A percentile compares a stretch with the other conserved stretches of the same genome.
Evolutionary conservation across 108 stramenopile species (phyloP).

Genomic region (Cyclotella baltica): DNA sequence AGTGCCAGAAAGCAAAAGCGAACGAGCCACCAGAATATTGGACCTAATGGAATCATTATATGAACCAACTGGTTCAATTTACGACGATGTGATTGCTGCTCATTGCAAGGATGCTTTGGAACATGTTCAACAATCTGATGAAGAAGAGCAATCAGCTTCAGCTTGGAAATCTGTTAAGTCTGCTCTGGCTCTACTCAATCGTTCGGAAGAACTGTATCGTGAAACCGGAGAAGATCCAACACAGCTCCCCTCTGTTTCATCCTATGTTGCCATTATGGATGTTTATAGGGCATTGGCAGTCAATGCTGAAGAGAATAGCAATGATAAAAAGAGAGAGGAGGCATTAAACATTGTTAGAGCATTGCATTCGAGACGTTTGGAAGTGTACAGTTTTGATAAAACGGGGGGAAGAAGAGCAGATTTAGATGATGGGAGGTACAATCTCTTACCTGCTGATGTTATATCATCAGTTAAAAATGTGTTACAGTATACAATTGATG

Average conservation of each 20-base stretch:
- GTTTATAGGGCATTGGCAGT: conserved; percentile 45
- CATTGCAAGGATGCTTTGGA: conserved; percentile 37
- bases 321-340: conserved; percentile 39
- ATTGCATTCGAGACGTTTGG: conserved; percentile 23
- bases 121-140: conserved; percentile 2
- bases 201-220: conserved; percentile 44
- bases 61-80: conserved; percentile 25
- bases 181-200: conserved; percentile 33
- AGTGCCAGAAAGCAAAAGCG: conserved; percentile 11
- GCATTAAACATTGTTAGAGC: conserved; percentile 35
- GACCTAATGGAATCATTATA: conserved; percentile 45
- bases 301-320: not conserved
- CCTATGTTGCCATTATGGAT: conserved; percentile 46
- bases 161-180: conserved; percentile 44
- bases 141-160: not conserved
- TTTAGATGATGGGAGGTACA: not conserved
- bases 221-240: conserved; percentile 30
- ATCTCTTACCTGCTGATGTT: conserved; percentile 20
- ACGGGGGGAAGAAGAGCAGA: not conserved
- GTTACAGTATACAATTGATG: conserved; percentile 29
- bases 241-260: conserved; percentile 33
- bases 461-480: conserved; percentile 30
- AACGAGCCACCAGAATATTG: conserved; percentile 32
- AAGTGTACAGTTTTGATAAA: conserved; percentile 27
- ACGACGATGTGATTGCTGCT: conserved; percentile 40